A percentile compares a stretch with the other conserved stretches of the same genome.
phyloP scores from a whole-genome alignment of 345 rosid species.

The Eucalyptus erythrocorys region DNA sequence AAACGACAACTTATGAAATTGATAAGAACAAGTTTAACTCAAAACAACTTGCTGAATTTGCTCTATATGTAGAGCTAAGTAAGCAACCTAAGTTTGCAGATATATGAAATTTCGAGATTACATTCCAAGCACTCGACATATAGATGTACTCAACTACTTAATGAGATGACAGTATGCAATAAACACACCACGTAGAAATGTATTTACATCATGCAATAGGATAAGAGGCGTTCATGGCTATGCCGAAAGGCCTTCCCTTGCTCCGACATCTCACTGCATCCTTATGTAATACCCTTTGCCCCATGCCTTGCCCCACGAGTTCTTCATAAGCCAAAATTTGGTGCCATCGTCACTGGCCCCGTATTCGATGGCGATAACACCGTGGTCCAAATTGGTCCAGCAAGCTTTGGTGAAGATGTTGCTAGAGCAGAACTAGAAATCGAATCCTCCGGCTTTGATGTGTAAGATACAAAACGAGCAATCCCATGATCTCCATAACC shows the following conservation, averaged over 20 bases:
- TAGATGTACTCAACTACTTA: neutral
- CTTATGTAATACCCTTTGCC: neutral
- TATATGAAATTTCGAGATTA: neutral
- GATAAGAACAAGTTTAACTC: too few relatives aligned
- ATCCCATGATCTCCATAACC: too few relatives aligned
- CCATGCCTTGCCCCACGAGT: neutral
- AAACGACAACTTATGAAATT: too few relatives aligned
- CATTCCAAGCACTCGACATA: neutral
- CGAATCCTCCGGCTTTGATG: too few relatives aligned
- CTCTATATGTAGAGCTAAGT: neutral
- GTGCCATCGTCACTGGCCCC: too few relatives aligned
- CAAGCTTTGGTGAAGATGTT: too few relatives aligned
- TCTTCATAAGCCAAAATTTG: too few relatives aligned
- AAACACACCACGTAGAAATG: neutral
- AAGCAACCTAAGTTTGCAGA: neutral
- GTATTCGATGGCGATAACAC: too few relatives aligned
- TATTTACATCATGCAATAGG: neutral
- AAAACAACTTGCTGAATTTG: neutral
- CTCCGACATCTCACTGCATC: neutral
- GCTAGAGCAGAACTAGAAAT: too few relatives aligned
- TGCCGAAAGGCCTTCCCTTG: neutral
- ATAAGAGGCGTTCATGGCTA: neutral
- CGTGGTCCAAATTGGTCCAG: too few relatives aligned
- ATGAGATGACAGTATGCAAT: neutral
- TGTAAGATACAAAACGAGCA: too few relatives aligned